Evolutionary conservation across 495 filamentous ascomycete species (phyloP).

Genomic region (Hamigera avellanea): DNA sequence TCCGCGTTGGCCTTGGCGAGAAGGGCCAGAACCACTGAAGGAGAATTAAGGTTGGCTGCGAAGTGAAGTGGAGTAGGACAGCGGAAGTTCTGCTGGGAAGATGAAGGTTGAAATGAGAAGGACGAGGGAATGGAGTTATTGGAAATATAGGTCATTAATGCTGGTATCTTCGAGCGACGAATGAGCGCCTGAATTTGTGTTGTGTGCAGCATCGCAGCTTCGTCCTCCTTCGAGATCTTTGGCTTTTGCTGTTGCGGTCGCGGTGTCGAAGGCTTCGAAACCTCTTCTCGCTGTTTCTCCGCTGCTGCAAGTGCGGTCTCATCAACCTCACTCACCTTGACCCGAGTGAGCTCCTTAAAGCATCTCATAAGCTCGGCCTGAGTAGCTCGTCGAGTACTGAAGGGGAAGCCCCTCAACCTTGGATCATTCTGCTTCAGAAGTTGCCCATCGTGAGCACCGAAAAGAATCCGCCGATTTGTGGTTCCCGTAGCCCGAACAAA

Average conservation of each 20-base stretch:
- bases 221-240: conserved; percentile 64
- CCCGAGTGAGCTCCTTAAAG: conserved; percentile 82
- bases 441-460: conserved; percentile 83
- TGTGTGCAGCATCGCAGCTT: conserved; percentile 68
- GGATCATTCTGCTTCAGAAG: conserved; percentile 71
- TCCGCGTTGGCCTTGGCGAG: conserved; percentile 65
- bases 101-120: conserved; percentile 63
- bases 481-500: conserved; percentile 85
- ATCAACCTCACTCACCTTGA: conserved; percentile 70
- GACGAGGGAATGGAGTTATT: conserved; percentile 54
- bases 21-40: conserved; percentile 62
- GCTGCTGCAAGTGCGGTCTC: conserved; percentile 43
- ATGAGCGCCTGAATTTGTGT: conserved; percentile 79
- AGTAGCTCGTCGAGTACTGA: conserved; percentile 87
- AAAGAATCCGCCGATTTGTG: conserved; percentile 74
- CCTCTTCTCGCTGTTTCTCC: conserved; percentile 21
- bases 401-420: conserved; percentile 81
- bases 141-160: conserved; percentile 71
- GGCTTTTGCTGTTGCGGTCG: conserved; percentile 41
- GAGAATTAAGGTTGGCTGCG: conserved; percentile 63
- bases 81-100: conserved; percentile 62
- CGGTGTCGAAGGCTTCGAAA: conserved; percentile 24
- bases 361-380: conserved; percentile 87
- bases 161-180: conserved; percentile 80
- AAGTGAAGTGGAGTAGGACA: conserved; percentile 80